Conservation (phyloP, 768 basidiomycete species). For the Pisolithus sp. region DNA sequence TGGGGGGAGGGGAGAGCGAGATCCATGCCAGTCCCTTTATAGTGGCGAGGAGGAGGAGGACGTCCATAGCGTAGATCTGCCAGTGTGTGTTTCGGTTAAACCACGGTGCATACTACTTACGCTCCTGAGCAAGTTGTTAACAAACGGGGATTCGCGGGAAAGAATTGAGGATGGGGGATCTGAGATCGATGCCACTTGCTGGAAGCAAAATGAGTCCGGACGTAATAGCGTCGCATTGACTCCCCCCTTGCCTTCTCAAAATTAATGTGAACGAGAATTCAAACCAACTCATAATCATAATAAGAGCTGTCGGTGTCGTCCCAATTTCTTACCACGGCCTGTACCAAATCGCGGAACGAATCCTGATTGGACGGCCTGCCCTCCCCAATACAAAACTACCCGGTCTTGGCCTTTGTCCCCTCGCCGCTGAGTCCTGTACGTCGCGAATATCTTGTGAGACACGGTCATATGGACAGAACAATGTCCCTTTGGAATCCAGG, state of each 20-base stretch:
- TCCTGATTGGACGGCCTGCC: neutral
- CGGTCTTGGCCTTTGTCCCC: no score
- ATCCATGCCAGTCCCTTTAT: constrained; percentile 23
- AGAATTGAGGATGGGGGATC: constrained; percentile 17
- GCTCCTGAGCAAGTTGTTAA: constrained; percentile 23
- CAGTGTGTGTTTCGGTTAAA: constrained; percentile 17
- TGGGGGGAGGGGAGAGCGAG: constrained; percentile 4
- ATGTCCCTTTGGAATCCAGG: neutral
- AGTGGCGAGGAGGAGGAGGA: constrained; percentile 8
- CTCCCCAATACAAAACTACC: no score
- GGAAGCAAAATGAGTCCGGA: constrained; percentile 24
- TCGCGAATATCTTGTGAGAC: neutral
- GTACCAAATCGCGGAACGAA: neutral
- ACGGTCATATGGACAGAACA: neutral
- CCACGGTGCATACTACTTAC: constrained; percentile 27
- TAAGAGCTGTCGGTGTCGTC: neutral
- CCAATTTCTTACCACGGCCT: neutral
- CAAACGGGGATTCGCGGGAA: constrained; percentile 30
- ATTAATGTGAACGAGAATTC: no score
- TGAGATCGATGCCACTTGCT: constrained; percentile 25
- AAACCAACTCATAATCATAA: no score
- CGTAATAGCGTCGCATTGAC: constrained; percentile 1
- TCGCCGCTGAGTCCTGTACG: neutral
- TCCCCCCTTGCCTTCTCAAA: neutral
- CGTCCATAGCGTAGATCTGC: constrained; percentile 2